Conservation (phyloP, 2,329 filamentous ascomycete genomes). For the Chaetomium olivaceum region DNA sequence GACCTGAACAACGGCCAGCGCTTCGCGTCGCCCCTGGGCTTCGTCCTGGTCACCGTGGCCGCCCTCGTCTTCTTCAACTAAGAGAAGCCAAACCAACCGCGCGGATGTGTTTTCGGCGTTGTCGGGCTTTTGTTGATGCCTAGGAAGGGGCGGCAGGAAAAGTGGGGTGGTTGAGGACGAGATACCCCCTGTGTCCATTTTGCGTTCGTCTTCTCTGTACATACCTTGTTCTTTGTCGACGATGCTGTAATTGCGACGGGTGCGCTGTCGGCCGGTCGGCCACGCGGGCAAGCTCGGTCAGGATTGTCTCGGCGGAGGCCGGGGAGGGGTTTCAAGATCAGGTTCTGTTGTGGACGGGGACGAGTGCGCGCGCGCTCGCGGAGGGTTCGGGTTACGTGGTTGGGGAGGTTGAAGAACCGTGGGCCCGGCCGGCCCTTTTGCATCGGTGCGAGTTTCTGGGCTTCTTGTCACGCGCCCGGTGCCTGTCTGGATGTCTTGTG, state of each 20-base stretch:
- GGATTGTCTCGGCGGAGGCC: slow-evolving; percentile 1
- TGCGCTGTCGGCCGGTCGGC: neutral
- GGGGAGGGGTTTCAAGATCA: neutral
- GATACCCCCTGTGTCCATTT: neutral
- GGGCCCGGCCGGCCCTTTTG: neutral
- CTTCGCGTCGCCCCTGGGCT: slow-evolving; percentile 44
- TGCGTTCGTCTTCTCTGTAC: slow-evolving; percentile 27
- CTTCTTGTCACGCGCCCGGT: neutral
- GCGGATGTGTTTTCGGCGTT: slow-evolving; percentile 11
- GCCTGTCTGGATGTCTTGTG: neutral
- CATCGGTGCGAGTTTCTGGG: slow-evolving; percentile 2
- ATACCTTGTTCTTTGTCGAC: slow-evolving; percentile 27
- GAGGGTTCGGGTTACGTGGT: neutral
- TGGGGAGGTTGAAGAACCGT: neutral
- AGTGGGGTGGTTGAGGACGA: neutral
- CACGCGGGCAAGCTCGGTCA: neutral
- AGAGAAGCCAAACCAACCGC: slow-evolving; percentile 27
- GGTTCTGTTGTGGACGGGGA: neutral
- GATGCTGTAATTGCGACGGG: slow-evolving; percentile 14
- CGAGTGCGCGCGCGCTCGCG: neutral
- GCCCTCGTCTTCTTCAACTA: slow-evolving; percentile 48
- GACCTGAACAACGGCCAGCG: slow-evolving; percentile 42
- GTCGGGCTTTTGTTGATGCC: slow-evolving; percentile 2
- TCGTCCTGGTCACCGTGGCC: slow-evolving; percentile 43
- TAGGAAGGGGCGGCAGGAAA: neutral